These are phyloP conservation scores for Verbena officinalis DNA, from an alignment of 257 asterid genomes.

Conservation along the genomic window DNA sequence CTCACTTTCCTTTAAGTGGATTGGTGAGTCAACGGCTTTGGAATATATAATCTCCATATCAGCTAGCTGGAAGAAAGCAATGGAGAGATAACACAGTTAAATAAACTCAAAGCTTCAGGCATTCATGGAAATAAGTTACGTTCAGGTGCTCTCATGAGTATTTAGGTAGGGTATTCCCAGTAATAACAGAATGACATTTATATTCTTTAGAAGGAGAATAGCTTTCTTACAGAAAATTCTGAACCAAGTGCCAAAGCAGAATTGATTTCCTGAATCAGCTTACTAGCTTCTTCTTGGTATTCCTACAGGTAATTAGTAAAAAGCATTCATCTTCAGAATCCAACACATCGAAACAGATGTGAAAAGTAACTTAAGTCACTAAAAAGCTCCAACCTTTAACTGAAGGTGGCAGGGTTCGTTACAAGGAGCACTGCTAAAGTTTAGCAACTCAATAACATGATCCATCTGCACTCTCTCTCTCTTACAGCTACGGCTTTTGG, in stretches of 20 bases:
- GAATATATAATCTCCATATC: conserved; percentile 62
- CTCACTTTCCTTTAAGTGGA: conserved; percentile 61
- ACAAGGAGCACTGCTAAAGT: conserved; percentile 55
- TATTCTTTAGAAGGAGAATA: conserved; percentile 18
- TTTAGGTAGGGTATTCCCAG: too few relatives aligned
- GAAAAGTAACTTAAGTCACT: conserved; percentile 13
- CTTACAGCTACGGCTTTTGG: conserved; percentile 39
- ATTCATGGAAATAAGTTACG: background rate
- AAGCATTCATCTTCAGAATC: conserved; percentile 33
- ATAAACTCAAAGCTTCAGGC: conserved; percentile 16
- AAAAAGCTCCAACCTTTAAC: conserved; percentile 59
- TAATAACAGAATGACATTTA: too few relatives aligned
- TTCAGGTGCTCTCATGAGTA: too few relatives aligned
- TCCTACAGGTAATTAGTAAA: conserved; percentile 47
- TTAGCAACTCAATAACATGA: conserved; percentile 60
- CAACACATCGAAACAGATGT: conserved; percentile 14
- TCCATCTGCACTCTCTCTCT: conserved; percentile 57
- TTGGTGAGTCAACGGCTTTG: conserved; percentile 59
- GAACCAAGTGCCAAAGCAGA: conserved; percentile 51
- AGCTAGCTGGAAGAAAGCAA: conserved; percentile 52
- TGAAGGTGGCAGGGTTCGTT: conserved; percentile 54
- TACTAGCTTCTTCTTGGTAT: conserved; percentile 56
- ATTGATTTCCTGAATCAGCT: conserved; percentile 69
- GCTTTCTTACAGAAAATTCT: conserved; percentile 57
- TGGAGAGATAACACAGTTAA: background rate